phyloP scores from a whole-genome alignment of 371 early-diverging fungal genomes.

The Coemansia linderi region DNA sequence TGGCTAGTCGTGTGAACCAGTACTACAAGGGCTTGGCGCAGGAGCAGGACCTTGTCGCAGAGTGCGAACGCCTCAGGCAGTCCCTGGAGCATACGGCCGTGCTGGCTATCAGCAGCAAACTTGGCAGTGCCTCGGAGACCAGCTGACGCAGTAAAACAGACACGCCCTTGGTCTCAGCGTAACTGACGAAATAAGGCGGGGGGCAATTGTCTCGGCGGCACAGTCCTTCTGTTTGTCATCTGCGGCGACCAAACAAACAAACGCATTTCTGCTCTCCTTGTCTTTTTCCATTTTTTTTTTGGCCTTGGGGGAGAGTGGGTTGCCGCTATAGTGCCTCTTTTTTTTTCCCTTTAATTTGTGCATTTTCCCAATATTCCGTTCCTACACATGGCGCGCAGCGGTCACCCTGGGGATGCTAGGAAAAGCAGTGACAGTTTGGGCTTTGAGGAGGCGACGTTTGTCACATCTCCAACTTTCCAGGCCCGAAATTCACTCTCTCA shows the following conservation, averaged over 20 bases:
- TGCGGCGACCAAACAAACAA: neutral
- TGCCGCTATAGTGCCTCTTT: conserved; percentile 2
- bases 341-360: neutral
- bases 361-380: neutral
- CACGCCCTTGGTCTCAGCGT: neutral
- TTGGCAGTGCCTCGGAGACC: neutral
- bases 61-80: conserved; percentile 31
- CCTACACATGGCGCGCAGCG: conserved; percentile 3
- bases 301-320: neutral
- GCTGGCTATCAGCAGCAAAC: conserved; percentile 26
- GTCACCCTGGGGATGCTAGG: neutral
- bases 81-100: conserved; percentile 31
- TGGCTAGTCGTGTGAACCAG: conserved; percentile 15
- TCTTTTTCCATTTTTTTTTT: neutral
- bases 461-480: conserved; percentile 13
- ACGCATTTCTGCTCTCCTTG: neutral
- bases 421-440: conserved; percentile 30
- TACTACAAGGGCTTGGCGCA: conserved; percentile 15
- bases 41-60: conserved; percentile 36
- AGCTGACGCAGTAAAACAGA: conserved; percentile 11
- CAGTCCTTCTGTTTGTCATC: neutral
- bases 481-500: conserved; percentile 1
- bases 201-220: neutral
- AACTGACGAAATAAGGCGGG: neutral
- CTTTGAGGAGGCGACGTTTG: conserved; percentile 38